Percentiles rank a stretch among this genome's conserved stretches.
These are phyloP conservation scores for Neocucurbitaria cava DNA, from an alignment of 2,329 filamentous ascomycete species.

Conservation along the genomic window DNA sequence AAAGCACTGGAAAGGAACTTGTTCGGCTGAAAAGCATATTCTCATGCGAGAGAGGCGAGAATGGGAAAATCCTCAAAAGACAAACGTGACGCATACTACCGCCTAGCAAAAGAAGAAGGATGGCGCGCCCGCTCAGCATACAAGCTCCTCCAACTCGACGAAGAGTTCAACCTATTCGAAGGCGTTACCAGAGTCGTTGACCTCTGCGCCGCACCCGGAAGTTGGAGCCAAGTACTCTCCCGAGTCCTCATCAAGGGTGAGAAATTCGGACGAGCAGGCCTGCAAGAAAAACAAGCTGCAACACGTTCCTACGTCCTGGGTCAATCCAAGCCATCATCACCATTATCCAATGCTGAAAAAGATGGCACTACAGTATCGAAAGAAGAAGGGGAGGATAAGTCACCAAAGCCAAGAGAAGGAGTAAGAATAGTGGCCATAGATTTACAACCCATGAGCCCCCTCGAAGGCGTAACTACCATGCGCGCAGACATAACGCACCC, in stretches of 20 bases:
- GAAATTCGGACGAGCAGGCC: slow-evolving; percentile 83
- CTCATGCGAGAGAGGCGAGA: neutral
- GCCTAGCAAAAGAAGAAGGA: slow-evolving; percentile 97
- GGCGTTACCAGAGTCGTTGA: slow-evolving; percentile 93
- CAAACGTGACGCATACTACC: slow-evolving; percentile 97
- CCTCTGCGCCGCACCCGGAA: slow-evolving; percentile 92
- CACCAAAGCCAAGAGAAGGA: slow-evolving; percentile 63
- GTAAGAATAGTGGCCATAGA: slow-evolving; percentile 97
- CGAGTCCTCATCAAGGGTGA: slow-evolving; percentile 93
- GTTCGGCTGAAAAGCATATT: neutral
- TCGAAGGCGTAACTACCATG: slow-evolving; percentile 90
- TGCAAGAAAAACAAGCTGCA: slow-evolving; percentile 82
- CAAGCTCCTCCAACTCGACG: slow-evolving; percentile 95
- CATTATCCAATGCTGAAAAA: no score
- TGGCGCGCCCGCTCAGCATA: slow-evolving; percentile 97
- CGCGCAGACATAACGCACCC: slow-evolving; percentile 98
- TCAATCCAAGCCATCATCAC: slow-evolving; percentile 11
- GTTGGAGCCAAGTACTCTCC: slow-evolving; percentile 96
- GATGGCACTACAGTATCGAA: slow-evolving; percentile 12
- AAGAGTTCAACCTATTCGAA: slow-evolving; percentile 93
- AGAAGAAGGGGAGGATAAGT: slow-evolving; percentile 20
- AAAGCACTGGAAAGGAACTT: neutral
- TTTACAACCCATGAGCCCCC: slow-evolving; percentile 90
- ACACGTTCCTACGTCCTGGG: slow-evolving; percentile 67
- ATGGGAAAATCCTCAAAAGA: slow-evolving; percentile 99